These are phyloP conservation scores for Bromus sterilis DNA, from an alignment of 176 grass and related monocot genomes.

Conservation along the genomic window DNA sequence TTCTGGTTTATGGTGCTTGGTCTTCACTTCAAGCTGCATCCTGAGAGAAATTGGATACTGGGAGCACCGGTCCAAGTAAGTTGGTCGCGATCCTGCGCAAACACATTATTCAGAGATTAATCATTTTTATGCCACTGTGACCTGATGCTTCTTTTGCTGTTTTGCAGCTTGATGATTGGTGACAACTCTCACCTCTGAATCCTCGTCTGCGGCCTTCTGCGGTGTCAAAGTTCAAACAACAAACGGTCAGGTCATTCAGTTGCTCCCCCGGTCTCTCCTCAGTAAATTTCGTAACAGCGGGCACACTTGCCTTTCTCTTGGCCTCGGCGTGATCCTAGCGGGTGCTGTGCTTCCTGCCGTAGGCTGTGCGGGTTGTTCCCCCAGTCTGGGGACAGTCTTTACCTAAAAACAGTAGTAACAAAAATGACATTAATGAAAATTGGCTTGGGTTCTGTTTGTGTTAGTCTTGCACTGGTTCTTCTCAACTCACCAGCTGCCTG, in stretches of 20 bases:
- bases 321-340: not conserved
- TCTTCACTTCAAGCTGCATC: conserved; percentile 15
- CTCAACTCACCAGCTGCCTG: conserved; percentile 55
- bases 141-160: not conserved
- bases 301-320: conserved; percentile 58
- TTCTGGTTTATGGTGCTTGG: not conserved
- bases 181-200: conserved; percentile 48
- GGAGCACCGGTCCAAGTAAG: not conserved
- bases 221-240: conserved; percentile 29
- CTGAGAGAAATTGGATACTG: not conserved
- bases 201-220: conserved; percentile 52
- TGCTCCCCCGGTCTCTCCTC: conserved; percentile 31
- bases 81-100: not conserved
- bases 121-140: not conserved
- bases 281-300: conserved; percentile 49
- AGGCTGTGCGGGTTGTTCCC: conserved; percentile 4
- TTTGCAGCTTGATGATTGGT: not conserved
- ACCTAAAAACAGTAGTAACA: conserved; percentile 28
- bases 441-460: not conserved
- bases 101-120: not conserved
- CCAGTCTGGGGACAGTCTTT: conserved; percentile 15
- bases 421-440: not conserved
- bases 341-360: not conserved
- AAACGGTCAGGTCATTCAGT: conserved; percentile 46
- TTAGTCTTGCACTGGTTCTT: not conserved